Evolutionary conservation across 2,329 filamentous ascomycete species (phyloP).

Genomic region (Ophiostoma perfectum): DNA sequence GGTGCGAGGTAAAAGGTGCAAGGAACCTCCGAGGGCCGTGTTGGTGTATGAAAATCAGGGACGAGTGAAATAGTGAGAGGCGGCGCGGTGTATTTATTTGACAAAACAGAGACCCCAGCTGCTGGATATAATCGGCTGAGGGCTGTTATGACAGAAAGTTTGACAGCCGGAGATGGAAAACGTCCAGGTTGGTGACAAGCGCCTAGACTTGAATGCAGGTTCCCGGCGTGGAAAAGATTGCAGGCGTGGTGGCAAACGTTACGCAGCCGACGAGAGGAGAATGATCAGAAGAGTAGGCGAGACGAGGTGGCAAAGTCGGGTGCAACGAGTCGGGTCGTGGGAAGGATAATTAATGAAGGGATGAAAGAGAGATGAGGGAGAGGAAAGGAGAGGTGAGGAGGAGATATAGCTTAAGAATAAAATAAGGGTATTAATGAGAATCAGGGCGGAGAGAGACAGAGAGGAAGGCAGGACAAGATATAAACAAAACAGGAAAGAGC

Average conservation of each 20-base stretch:
- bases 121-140: not conserved
- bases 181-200: not conserved
- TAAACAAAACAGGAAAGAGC: slow-evolving; percentile 10
- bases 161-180: not conserved
- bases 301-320: slow-evolving; percentile 16
- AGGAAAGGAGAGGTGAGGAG: slow-evolving; percentile 8
- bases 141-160: not conserved
- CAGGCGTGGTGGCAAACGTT: slow-evolving; percentile 13
- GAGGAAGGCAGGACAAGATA: not conserved
- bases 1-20: not conserved
- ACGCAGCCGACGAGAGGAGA: slow-evolving; percentile 8
- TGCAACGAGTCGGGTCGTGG: slow-evolving; percentile 14
- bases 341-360: not conserved
- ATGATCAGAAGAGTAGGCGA: slow-evolving; percentile 3
- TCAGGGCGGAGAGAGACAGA: not conserved
- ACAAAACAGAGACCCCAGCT: not conserved
- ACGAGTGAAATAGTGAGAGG: not conserved
- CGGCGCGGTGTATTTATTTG: not conserved
- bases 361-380: not conserved
- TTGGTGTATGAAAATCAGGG: not conserved
- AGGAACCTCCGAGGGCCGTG: not conserved
- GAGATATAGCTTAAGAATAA: not conserved
- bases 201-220: slow-evolving; percentile 3
- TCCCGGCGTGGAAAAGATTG: slow-evolving; percentile 4
- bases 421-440: not conserved